phyloP scores from a whole-genome alignment of 495 filamentous ascomycete genomes.

The Letharia lupina region DNA sequence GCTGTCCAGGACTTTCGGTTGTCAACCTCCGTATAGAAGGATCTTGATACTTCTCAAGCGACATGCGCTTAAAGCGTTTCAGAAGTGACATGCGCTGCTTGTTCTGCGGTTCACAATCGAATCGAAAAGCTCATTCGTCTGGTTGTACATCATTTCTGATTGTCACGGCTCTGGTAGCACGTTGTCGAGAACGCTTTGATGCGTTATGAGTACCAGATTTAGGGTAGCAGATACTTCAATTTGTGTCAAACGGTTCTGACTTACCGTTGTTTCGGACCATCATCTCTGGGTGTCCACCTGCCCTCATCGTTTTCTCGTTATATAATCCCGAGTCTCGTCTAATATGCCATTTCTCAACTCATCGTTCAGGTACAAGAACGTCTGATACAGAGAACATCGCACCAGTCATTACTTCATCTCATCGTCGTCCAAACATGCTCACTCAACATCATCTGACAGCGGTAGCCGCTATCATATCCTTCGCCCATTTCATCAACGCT shows the following conservation, averaged over 20 bases:
- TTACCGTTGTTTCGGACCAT: not conserved
- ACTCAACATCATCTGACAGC: not conserved
- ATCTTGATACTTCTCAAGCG: not conserved
- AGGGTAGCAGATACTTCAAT: not conserved
- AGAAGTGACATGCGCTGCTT: not conserved
- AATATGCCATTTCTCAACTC: not conserved
- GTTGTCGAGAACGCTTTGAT: not conserved
- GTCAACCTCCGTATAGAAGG: no score
- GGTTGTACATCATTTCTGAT: not conserved
- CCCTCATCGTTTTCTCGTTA: not conserved
- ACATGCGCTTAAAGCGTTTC: not conserved
- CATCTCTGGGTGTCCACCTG: not conserved
- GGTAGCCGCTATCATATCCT: not conserved
- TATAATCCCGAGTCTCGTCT: not conserved
- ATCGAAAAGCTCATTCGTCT: not conserved
- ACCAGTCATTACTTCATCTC: not conserved
- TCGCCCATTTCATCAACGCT: not conserved
- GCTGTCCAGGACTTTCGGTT: no score
- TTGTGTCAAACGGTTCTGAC: not conserved
- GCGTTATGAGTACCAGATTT: not conserved
- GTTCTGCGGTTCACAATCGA: not conserved
- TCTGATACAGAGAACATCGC: not conserved
- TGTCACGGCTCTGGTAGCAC: not conserved
- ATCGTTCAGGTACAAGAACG: not conserved
- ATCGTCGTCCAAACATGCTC: not conserved